Evolutionary conservation across 441 rosid species (phyloP).

Genomic region (Pelargonium fulgidum): DNA sequence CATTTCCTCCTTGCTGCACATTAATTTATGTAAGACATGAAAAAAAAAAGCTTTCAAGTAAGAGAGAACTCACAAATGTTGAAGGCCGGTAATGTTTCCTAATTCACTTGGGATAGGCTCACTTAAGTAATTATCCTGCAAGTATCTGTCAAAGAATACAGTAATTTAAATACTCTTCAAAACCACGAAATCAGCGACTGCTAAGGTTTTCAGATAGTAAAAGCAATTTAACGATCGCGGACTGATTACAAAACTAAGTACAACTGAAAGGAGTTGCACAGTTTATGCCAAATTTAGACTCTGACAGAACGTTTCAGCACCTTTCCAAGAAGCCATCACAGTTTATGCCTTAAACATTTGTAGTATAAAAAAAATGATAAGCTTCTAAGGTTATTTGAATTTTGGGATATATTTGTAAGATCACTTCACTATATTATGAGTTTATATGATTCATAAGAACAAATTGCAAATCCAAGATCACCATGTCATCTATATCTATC

Average conservation of each 20-base stretch:
- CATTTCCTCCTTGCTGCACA: no score
- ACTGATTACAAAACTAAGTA: no score
- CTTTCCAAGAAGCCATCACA: no score
- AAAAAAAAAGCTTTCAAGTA: constrained; percentile 17
- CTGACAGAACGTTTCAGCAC: background rate
- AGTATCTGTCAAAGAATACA: constrained; percentile 46
- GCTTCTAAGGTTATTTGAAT: no score
- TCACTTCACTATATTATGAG: constrained; percentile 65
- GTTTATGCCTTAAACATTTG: no score
- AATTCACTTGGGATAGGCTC: constrained; percentile 74
- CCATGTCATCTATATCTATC: no score
- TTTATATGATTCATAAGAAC: constrained; percentile 52
- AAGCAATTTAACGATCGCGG: no score
- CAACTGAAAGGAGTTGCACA: no score
- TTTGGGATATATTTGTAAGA: background rate
- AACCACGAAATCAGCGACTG: background rate
- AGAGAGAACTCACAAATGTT: constrained; percentile 53
- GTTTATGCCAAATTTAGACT: background rate
- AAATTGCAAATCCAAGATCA: no score
- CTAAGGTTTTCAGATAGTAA: background rate
- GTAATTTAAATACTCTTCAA: constrained; percentile 3
- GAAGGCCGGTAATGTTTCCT: constrained; percentile 67
- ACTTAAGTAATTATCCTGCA: constrained; percentile 85
- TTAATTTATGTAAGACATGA: background rate
- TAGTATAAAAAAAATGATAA: no score